Conservation (phyloP, 2,329 filamentous ascomycete genomes). For the Alternaria metachromatica region DNA sequence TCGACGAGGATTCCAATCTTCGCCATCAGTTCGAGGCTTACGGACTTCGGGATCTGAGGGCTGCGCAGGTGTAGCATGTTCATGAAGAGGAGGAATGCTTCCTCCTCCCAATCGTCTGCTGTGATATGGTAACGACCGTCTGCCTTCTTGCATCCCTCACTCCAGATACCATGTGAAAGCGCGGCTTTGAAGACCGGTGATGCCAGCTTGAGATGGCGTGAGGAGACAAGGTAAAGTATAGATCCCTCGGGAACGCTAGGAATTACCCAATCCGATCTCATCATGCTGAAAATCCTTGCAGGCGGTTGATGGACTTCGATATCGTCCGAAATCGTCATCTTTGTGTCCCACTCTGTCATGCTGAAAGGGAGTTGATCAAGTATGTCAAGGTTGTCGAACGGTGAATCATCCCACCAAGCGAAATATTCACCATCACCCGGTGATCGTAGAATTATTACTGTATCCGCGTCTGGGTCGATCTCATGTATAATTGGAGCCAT, state of each 20-base stretch:
- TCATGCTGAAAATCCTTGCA: neutral
- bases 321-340: no score
- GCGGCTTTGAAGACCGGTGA: neutral
- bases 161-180: neutral
- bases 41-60: constrained; percentile 44
- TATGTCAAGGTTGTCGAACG: neutral
- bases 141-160: neutral
- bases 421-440: neutral
- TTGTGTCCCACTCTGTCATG: neutral
- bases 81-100: constrained; percentile 52
- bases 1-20: neutral
- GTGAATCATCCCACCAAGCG: neutral
- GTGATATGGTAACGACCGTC: constrained; percentile 3
- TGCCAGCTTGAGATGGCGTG: neutral
- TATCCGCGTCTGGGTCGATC: constrained; percentile 7
- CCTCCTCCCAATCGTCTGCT: constrained; percentile 36
- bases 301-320: neutral
- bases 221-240: neutral
- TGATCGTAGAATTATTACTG: constrained; percentile 7
- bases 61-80: constrained; percentile 55
- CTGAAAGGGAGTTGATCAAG: neutral
- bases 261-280: neutral
- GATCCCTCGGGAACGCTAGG: neutral
- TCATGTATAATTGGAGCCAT: neutral
- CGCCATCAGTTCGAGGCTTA: neutral